These are phyloP conservation scores for Alternaria arborescens DNA, from an alignment of 2,329 filamentous ascomycete species.

Conservation along the genomic window DNA sequence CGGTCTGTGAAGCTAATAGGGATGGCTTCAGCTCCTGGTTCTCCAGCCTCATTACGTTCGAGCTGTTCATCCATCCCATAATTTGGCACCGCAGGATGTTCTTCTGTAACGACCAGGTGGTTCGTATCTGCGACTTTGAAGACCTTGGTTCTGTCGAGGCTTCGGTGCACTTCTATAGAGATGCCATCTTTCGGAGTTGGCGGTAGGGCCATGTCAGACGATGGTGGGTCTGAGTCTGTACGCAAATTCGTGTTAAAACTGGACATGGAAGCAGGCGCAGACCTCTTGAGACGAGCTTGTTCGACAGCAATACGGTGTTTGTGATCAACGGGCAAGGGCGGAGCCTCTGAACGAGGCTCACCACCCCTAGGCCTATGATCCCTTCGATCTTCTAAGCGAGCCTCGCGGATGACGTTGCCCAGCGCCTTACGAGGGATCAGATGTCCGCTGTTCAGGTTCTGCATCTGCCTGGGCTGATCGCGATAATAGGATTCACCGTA, in stretches of 20 bases:
- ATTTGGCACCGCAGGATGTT: slow-evolving; percentile 32
- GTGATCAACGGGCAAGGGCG: slow-evolving; percentile 34
- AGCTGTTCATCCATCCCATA: slow-evolving; percentile 52
- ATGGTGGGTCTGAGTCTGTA: slow-evolving; percentile 52
- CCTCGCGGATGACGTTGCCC: slow-evolving; percentile 1
- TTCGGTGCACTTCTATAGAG: slow-evolving; percentile 45
- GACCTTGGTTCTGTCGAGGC: slow-evolving; percentile 22
- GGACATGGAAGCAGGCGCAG: slow-evolving; percentile 38
- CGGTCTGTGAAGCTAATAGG: slow-evolving; percentile 53
- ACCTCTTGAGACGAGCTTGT: slow-evolving; percentile 31
- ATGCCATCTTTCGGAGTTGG: slow-evolving; percentile 53
- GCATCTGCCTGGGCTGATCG: background rate
- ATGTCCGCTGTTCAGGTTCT: slow-evolving; percentile 23
- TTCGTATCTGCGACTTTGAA: slow-evolving; percentile 44
- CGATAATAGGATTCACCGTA: background rate
- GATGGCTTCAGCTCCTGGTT: slow-evolving; percentile 29
- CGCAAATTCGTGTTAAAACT: slow-evolving; percentile 44
- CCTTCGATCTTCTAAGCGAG: slow-evolving; percentile 3
- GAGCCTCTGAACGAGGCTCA: slow-evolving; percentile 25
- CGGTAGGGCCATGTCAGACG: slow-evolving; percentile 56
- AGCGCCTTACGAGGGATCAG: slow-evolving; percentile 13
- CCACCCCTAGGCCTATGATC: background rate
- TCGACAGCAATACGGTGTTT: slow-evolving; percentile 32
- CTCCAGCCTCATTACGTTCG: slow-evolving; percentile 31
- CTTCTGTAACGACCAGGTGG: slow-evolving; percentile 33